Evolutionary conservation across 768 basidiomycete genomes (phyloP).

Genomic region (Russula earlei): DNA sequence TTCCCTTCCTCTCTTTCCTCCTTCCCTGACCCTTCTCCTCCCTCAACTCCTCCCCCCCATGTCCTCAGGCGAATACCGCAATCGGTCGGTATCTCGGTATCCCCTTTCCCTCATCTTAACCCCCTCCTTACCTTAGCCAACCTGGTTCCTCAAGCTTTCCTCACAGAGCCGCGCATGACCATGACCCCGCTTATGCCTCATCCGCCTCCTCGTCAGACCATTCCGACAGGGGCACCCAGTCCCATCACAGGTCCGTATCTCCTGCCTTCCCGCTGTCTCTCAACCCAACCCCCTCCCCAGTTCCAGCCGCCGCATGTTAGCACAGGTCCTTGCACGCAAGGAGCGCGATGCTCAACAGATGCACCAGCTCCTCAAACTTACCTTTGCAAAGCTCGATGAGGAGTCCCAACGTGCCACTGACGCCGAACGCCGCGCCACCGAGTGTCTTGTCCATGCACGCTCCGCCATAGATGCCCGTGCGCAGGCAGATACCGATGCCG

Average conservation of each 20-base stretch:
- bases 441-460: constrained; percentile 45
- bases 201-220: constrained; percentile 16
- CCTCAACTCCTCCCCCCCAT: neutral
- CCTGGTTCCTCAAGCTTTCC: neutral
- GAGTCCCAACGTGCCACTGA: constrained; percentile 51
- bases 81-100: neutral
- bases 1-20: neutral
- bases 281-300: neutral
- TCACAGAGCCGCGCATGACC: neutral
- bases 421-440: constrained; percentile 40
- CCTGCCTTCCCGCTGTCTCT: neutral
- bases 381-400: constrained; percentile 35
- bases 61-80: neutral
- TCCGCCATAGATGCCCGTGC: constrained; percentile 48
- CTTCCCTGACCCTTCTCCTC: neutral
- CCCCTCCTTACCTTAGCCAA: neutral
- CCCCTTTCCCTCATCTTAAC: neutral
- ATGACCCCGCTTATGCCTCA: constrained; percentile 10
- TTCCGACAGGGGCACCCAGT: constrained; percentile 12
- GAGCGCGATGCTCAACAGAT: constrained; percentile 36
- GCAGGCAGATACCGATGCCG: constrained; percentile 45
- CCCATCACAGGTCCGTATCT: constrained; percentile 6
- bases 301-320: constrained; percentile 23
- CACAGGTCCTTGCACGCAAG: constrained; percentile 34
- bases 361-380: constrained; percentile 33